Percentiles rank a stretch among this genome's conserved stretches.
Conservation (phyloP, 805 yeast species). For the Teunomyces gatunensis region DNA sequence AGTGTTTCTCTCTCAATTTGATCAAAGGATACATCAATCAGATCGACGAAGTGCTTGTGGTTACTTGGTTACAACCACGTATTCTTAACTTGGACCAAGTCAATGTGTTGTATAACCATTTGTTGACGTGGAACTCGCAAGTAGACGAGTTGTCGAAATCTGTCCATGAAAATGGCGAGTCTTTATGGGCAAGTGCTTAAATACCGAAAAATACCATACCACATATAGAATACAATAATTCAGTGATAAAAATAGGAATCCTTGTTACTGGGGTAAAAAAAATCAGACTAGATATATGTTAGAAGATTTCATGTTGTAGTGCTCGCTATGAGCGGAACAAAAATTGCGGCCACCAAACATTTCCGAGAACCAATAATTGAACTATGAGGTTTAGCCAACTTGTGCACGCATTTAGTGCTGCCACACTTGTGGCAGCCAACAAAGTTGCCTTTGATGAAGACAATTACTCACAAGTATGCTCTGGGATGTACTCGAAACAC, state of each 20-base stretch:
- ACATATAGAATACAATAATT: not conserved
- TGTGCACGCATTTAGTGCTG: not conserved
- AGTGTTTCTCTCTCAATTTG: conserved; percentile 80
- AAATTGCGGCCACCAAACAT: not conserved
- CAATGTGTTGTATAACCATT: conserved; percentile 66
- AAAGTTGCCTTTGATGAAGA: conserved; percentile 47
- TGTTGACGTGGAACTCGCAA: conserved; percentile 73
- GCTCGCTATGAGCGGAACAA: not conserved
- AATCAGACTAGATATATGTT: no score
- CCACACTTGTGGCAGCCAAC: conserved; percentile 29
- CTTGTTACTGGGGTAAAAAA: not conserved
- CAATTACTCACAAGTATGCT: conserved; percentile 63
- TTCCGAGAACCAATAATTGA: not conserved
- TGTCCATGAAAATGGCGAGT: conserved; percentile 38
- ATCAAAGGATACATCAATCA: conserved; percentile 91
- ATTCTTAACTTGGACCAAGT: conserved; percentile 83
- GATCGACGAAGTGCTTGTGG: conserved; percentile 70
- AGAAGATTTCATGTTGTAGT: not conserved
- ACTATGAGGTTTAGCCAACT: conserved; percentile 1
- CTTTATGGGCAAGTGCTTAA: conserved; percentile 37
- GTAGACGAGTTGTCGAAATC: conserved; percentile 58
- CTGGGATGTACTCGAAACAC: conserved; percentile 83
- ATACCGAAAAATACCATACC: not conserved
- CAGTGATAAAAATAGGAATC: not conserved
- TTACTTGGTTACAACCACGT: conserved; percentile 96